Base-by-base conservation (phyloP, 2,329 filamentous ascomycete genomes). In the Arthroderma uncinatum region DNA sequence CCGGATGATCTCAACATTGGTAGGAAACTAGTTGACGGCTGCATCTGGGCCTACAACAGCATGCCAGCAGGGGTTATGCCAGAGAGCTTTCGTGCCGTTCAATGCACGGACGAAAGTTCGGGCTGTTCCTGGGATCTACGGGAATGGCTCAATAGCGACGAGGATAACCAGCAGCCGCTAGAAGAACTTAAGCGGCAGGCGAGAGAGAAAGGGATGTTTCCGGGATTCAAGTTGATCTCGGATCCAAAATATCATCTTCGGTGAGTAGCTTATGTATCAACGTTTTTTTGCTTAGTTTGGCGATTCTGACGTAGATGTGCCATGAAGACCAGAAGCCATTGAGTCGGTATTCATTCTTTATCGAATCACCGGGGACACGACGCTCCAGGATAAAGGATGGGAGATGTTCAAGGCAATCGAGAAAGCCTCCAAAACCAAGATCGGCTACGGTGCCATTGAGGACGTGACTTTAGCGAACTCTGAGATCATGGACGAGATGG, bases 331-430 rank as follows among this genome's bases (percentile, higher is more conserved):
- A 19, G 89, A 95, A 74, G 88, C 87, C 0, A 90, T 95, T 64
- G 89, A 95, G 66, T 89, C 85, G 0, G 83, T 94, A 12, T 94
- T 89, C 79, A 87, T 91, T 73, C 85, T 94, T 77, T 93, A 94
- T 74, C 87, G 90, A 67, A 89, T 94, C 71, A 94, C 89, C 0
- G 90, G 89, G 52, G 86, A 93, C 62, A 72, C 78, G 1, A 70
- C 72, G 3, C 89, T 88, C 79, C 85, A 86, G 68, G 88, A 94
- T 28, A 85, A 86, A 62, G 91, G 88, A 14, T 95, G 90, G 90
- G 76, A 77, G 53, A 94, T 95, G 88, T 95, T 89, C 68, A 74
- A 83, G 61, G 78, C 85, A 19, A 82, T 93, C 54, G 77, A 86
- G 57, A 78, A 78, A 34, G 78, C 82, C 33, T 90, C 88, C 1